Evolutionary conservation across 2,329 filamentous ascomycete species (phyloP).

Genomic region (Colletotrichum salicis): DNA sequence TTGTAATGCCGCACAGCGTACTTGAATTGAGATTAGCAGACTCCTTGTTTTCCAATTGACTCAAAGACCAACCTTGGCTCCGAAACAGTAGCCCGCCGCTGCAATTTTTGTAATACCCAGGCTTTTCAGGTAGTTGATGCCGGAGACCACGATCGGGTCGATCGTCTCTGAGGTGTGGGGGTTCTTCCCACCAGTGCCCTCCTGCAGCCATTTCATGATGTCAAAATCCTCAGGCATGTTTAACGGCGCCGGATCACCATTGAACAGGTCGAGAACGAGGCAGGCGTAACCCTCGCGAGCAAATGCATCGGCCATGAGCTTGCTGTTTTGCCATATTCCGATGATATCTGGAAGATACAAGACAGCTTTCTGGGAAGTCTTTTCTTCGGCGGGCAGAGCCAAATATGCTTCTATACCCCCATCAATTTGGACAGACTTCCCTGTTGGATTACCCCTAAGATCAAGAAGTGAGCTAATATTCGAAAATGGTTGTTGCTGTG

Average conservation of each 20-base stretch:
- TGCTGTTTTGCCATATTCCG: slow-evolving; percentile 12
- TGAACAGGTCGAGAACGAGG: not conserved
- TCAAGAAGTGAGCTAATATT: not conserved
- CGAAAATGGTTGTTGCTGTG: not conserved
- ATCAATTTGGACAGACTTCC: not conserved
- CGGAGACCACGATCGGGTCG: not conserved
- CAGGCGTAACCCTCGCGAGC: not conserved
- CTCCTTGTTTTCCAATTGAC: not conserved
- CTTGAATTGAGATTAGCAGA: not conserved
- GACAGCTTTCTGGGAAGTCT: not conserved
- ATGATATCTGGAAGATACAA: not conserved
- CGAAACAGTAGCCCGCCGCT: not conserved
- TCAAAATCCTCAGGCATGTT: not conserved
- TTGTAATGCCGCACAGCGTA: not conserved
- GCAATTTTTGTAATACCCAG: not conserved
- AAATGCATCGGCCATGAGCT: slow-evolving; percentile 8
- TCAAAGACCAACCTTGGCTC: not conserved
- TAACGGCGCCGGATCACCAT: not conserved
- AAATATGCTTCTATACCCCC: not conserved
- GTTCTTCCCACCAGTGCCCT: not conserved
- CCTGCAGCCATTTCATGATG: not conserved
- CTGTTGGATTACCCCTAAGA: not conserved
- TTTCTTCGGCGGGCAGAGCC: not conserved
- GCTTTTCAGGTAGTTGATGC: not conserved
- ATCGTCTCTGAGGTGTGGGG: not conserved